Conservation (phyloP, 176 grass and related monocot genomes). For the Cenchrus americanus region DNA sequence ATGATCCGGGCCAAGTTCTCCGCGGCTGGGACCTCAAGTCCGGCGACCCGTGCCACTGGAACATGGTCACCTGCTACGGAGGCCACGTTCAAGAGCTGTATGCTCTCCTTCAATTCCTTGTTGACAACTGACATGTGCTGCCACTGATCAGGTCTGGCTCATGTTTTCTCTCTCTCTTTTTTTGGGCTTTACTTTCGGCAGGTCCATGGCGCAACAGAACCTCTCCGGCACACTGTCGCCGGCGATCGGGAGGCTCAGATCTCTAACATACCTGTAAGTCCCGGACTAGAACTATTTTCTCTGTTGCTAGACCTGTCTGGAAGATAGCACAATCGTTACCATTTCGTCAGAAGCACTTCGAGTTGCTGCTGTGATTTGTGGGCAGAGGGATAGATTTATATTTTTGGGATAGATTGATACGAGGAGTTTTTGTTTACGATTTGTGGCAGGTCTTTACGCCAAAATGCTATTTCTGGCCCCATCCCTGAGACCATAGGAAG, state of each 20-base stretch:
- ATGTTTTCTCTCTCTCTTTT: not conserved
- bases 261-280: slow-evolving; percentile 63
- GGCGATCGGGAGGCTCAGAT: slow-evolving; percentile 60
- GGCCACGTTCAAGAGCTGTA: slow-evolving; percentile 65
- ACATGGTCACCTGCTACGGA: slow-evolving; percentile 59
- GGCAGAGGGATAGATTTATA: not conserved
- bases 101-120: not conserved
- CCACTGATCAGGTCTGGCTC: not conserved
- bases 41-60: slow-evolving; percentile 76
- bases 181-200: slow-evolving; percentile 32
- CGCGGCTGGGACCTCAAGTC: slow-evolving; percentile 64
- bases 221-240: slow-evolving; percentile 69
- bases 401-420: not conserved
- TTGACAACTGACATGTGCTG: not conserved
- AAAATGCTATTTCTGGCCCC: slow-evolving; percentile 67
- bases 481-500: slow-evolving; percentile 64
- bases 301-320: not conserved
- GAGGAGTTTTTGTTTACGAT: not conserved
- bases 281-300: not conserved
- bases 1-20: slow-evolving; percentile 60
- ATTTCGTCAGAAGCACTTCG: not conserved
- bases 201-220: slow-evolving; percentile 53
- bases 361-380: not conserved
- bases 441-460: slow-evolving; percentile 60
- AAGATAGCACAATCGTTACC: not conserved